A percentile compares a stretch with the other conserved stretches of the same genome.
These are phyloP conservation scores for Eucalyptus virginea DNA, from an alignment of 345 rosid genomes.

Conservation along the genomic window DNA sequence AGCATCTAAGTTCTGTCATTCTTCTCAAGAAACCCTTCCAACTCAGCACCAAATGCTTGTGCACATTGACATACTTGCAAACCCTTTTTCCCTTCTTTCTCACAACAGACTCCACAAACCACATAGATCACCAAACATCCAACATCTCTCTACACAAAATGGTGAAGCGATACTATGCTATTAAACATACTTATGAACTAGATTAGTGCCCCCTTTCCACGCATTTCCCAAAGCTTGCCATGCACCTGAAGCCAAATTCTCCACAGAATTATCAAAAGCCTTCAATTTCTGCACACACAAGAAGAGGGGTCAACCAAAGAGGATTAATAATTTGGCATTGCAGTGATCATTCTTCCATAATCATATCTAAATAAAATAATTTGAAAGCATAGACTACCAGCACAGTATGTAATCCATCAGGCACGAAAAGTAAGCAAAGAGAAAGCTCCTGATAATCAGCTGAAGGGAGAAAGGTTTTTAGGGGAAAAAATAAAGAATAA, in stretches of 20 bases:
- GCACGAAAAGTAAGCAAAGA: not conserved
- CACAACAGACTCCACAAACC: not conserved
- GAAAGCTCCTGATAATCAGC: not conserved
- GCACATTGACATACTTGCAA: not conserved
- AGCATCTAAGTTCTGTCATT: not conserved
- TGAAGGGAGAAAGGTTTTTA: not conserved
- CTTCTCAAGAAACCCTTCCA: not conserved
- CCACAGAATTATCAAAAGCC: conserved; percentile 85
- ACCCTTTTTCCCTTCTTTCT: not conserved
- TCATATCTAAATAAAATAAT: not conserved
- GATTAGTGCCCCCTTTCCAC: conserved; percentile 55
- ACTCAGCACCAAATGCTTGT: not conserved
- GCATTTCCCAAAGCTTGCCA: conserved; percentile 94
- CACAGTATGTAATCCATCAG: not conserved
- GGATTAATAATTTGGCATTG: not conserved
- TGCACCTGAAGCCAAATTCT: conserved; percentile 90
- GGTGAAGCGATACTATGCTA: not conserved
- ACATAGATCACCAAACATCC: not conserved
- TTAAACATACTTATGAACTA: conserved; percentile 74
- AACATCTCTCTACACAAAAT: not conserved
- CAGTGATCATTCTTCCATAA: not conserved
- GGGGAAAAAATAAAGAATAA: not conserved
- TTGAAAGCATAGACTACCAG: not conserved
- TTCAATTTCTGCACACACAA: conserved; percentile 58
- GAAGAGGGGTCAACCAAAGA: not conserved